Base-by-base conservation (phyloP, 78 protist genomes). In the Guillardia theta region DNA sequence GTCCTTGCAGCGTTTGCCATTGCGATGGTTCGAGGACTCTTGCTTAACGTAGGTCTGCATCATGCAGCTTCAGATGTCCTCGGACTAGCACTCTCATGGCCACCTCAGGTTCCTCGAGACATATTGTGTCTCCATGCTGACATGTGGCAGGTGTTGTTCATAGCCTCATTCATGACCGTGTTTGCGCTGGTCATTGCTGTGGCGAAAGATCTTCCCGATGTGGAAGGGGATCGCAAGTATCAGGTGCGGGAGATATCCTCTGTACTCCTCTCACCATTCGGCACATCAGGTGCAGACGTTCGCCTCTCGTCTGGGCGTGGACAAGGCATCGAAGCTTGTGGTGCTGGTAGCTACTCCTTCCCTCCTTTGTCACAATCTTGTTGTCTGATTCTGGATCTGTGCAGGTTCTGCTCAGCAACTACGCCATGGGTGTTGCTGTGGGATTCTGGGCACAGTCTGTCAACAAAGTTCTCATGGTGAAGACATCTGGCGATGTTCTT, bases 1-100 rank as follows among this genome's bases (percentile, higher is more conserved):
- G 0, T 87, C 53, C 62, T 87, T 24, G 92, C 92, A 0, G 92
- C 92, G 10, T 22, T 47, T 62, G 24, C 64, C 92, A 87, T 87
- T 10, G 53, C 92, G 39, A 87, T 30, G 62, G 92, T 87, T 6
- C 92, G 92, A 3, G 92, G 92, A 18, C 36, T 87, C n/a, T 39
- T 87, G 27, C 92, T 87, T 43, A 87, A 87, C 62, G 53, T 87
- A 4, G 92, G 92, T 30, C 64, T 87, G 50, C 62, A 87, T 39
- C 62, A 87, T 39, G 92, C 92, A 0, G 4, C 92, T 9, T 30
- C 39, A 6, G 24, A 6, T 1, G 92, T 62, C 21, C 92, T 87
- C 39, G 64, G 92, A 33, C 64, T 87, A 1, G 70, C 92, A 18
- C 4, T 87, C 53, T 24, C 90, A 0, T 78, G 90, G 90, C 90